phyloP scores from a whole-genome alignment of 2,329 filamentous ascomycete genomes.

The Paraphaeosphaeria sporulosa region DNA sequence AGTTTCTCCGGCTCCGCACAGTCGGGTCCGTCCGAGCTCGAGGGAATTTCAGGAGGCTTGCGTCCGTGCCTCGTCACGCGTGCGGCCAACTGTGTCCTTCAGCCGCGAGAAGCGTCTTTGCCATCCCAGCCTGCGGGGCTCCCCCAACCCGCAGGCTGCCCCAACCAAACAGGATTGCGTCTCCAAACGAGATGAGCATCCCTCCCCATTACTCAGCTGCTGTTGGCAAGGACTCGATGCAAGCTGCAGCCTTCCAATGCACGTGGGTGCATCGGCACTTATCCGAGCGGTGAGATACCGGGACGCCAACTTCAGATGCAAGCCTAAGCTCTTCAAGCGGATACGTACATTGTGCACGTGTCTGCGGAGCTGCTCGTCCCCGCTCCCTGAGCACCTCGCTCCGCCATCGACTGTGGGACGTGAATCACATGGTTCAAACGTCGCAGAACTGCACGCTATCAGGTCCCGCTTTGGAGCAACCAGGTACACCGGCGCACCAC shows the following conservation, averaged over 20 bases:
- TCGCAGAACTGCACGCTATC: background rate
- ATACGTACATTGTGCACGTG: background rate
- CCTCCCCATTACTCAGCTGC: background rate
- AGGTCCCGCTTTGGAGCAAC: background rate
- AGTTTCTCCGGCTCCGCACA: slow-evolving; percentile 39
- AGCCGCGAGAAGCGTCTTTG: slow-evolving; percentile 13
- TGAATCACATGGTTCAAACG: background rate
- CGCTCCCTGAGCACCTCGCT: background rate
- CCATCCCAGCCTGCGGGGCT: slow-evolving; percentile 4
- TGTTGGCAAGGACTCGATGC: background rate
- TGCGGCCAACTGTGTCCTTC: slow-evolving; percentile 7
- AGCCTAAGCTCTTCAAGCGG: background rate
- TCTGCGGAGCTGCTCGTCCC: background rate
- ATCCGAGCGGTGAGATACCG: background rate
- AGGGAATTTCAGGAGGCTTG: slow-evolving; percentile 21
- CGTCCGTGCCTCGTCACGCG: slow-evolving; percentile 14
- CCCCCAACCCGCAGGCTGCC: too few species aligned
- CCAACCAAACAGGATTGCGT: slow-evolving; percentile 4
- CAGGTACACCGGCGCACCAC: background rate
- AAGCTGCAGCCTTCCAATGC: background rate
- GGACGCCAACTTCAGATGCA: background rate
- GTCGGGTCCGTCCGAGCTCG: slow-evolving; percentile 31
- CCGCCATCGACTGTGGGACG: background rate
- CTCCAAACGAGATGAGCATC: slow-evolving; percentile 11
- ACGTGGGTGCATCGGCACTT: slow-evolving; percentile 9